phyloP scores from a whole-genome alignment of 345 rosid species.

The Lagerstroemia speciosa region DNA sequence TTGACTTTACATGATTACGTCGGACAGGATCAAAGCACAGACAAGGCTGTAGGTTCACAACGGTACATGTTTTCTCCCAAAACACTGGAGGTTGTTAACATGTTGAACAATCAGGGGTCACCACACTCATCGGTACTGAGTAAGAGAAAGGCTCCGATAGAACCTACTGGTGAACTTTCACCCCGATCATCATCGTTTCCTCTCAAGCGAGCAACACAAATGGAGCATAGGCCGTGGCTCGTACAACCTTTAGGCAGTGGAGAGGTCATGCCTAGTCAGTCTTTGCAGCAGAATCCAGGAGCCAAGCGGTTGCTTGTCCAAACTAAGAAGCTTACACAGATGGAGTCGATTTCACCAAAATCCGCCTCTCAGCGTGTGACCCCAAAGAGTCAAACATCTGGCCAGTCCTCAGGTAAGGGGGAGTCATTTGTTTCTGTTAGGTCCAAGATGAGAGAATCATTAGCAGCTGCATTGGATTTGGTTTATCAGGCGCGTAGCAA shows the following conservation, averaged over 20 bases:
- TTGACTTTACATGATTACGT: neutral
- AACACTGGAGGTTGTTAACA: conserved; percentile 20
- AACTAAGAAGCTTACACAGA: conserved; percentile 31
- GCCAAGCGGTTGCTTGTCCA: conserved; percentile 31
- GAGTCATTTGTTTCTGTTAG: conserved; percentile 61
- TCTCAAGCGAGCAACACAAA: conserved; percentile 43
- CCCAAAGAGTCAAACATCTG: conserved; percentile 35
- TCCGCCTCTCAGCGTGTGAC: conserved; percentile 24
- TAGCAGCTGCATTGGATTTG: conserved; percentile 73
- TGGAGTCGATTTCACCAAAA: conserved; percentile 32
- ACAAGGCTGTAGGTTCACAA: conserved; percentile 15
- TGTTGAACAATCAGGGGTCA: conserved; percentile 21
- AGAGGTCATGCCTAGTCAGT: conserved; percentile 25
- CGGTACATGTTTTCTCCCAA: conserved; percentile 24
- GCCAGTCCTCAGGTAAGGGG: conserved; percentile 22
- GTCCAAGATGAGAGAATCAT: conserved; percentile 71
- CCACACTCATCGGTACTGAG: conserved; percentile 27
- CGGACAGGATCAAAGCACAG: conserved; percentile 12
- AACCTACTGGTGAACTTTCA: conserved; percentile 22
- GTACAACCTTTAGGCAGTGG: conserved; percentile 33
- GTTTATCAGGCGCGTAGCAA: conserved; percentile 35
- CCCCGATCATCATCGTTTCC: conserved; percentile 27
- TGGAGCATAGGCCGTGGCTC: conserved; percentile 83
- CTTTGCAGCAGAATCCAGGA: conserved; percentile 23
- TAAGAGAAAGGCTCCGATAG: conserved; percentile 58